Conservation (phyloP, 2,329 filamentous ascomycete genomes). For the Didymella exigua region DNA sequence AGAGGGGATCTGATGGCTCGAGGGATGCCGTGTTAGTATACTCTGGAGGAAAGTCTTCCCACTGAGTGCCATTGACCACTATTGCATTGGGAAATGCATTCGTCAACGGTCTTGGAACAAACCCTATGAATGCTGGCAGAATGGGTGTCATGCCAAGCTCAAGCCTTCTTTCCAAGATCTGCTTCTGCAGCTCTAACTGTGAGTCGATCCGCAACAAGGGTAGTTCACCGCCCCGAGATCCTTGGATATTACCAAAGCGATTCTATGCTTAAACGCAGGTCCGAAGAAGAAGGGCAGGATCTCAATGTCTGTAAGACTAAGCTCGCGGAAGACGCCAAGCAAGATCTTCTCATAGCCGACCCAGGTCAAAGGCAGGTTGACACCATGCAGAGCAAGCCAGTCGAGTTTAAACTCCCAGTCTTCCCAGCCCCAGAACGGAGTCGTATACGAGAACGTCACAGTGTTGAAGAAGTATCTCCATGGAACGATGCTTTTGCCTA, state of each 20-base stretch:
- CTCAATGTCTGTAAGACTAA: conserved; percentile 53
- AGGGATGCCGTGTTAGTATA: conserved; percentile 58
- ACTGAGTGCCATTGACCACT: conserved; percentile 53
- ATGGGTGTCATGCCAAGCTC: background rate
- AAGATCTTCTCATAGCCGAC: background rate
- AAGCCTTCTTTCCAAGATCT: background rate
- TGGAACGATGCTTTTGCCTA: conserved; percentile 52
- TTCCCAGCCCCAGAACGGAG: conserved; percentile 59
- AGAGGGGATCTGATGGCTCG: conserved; percentile 54
- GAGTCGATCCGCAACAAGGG: background rate
- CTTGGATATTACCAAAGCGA: conserved; percentile 61
- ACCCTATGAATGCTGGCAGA: background rate
- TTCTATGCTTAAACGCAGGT: conserved; percentile 62
- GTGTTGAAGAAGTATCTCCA: conserved; percentile 59
- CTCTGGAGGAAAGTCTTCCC: conserved; percentile 50
- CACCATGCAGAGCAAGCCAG: conserved; percentile 59
- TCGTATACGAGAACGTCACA: conserved; percentile 54
- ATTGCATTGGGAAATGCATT: conserved; percentile 52
- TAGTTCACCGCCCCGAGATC: background rate
- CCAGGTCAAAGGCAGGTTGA: conserved; percentile 52
- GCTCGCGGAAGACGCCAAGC: conserved; percentile 52
- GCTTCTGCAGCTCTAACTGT: background rate
- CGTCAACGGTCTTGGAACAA: conserved; percentile 31
- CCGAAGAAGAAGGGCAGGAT: conserved; percentile 57
- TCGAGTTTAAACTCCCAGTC: conserved; percentile 61